Evolutionary conservation across 371 early-diverging fungal genomes (phyloP).

Genomic region (Nosema muscidifuracis): DNA sequence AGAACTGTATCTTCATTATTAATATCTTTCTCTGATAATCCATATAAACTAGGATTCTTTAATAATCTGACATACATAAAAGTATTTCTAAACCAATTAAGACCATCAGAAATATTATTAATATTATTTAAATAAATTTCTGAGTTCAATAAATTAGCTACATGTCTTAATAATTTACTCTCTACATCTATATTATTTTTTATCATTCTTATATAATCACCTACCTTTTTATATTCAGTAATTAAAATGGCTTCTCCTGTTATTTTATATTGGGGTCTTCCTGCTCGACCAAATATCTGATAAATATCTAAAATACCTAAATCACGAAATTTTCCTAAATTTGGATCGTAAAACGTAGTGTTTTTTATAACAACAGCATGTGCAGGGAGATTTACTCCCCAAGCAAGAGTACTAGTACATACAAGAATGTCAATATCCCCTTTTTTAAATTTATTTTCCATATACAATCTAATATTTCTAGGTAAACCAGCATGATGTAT

Average conservation of each 20-base stretch:
- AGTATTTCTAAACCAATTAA: conserved; percentile 87
- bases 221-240: conserved; percentile 79
- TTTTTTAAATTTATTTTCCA: conserved; percentile 83
- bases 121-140: conserved; percentile 88
- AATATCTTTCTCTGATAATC: conserved; percentile 69
- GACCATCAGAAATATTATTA: conserved; percentile 78
- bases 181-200: conserved; percentile 92
- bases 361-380: conserved; percentile 96
- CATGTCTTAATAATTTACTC: conserved; percentile 75
- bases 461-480: conserved; percentile 77
- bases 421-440: conserved; percentile 84
- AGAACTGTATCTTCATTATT: conserved; percentile 42
- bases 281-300: conserved; percentile 98
- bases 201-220: conserved; percentile 80
- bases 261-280: conserved; percentile 93
- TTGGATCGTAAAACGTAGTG: conserved; percentile 84
- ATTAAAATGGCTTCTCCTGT: conserved; percentile 91
- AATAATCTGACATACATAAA: conserved; percentile 85
- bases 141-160: conserved; percentile 84
- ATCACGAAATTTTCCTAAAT: conserved; percentile 81
- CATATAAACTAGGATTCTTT: conserved; percentile 52
- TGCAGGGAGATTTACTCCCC: conserved; percentile 99
- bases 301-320: conserved; percentile 66
- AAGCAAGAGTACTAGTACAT: conserved; percentile 95
- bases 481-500: conserved; percentile 98